Base-by-base conservation (phyloP, 176 grass and related monocot genomes). In the Cenchrus purpureus region DNA sequence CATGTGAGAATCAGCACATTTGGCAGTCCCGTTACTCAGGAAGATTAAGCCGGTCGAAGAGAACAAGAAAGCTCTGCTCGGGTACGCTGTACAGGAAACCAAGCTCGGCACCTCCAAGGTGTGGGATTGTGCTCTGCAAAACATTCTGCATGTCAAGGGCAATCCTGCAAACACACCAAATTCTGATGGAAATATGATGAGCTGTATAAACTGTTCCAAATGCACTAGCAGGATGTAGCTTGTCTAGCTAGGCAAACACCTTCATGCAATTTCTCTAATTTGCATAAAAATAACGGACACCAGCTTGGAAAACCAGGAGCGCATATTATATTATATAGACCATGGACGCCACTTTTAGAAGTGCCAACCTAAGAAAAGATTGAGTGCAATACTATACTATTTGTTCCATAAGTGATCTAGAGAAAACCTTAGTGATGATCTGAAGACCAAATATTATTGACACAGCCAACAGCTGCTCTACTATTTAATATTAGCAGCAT, bases 61-160 rank as follows among this genome's bases (percentile, higher is more conserved):
- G 86, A 66, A 98, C 93, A 49, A 98, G 82, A 84, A 98, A 98
- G 74, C 91, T 98, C 89, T 94, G 96, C 62, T 94, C 93, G 12
- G 93, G 93, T 70, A 94, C 88, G 0, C 92, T 86, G 65, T 98
- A 95, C 31, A 98, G 78, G 89, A 98, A 98, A 28, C 96, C 96
- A 14, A 95, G 93, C 68, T 90, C 93, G 13, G 89, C 90, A 10
- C 93, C 96, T 84, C 84, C 87, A 61, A 95, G 69, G 10, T 90
- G 93, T 11, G 91, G 91, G 42, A 92, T 92, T 42, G 91, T 75
- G 51, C 90, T 87, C 93, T 90, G 86, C 78, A 85, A 66, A 86
- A 79, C 20, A 43, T 0, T 28, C 25, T 10, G 13, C 68, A 52
- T 19, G 20, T 86, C 74, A 86, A 45, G 15, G 48, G 29, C 20